Evolutionary conservation across 169 alveolate species (phyloP).

Genomic region (Plasmodium cynomolgi): DNA sequence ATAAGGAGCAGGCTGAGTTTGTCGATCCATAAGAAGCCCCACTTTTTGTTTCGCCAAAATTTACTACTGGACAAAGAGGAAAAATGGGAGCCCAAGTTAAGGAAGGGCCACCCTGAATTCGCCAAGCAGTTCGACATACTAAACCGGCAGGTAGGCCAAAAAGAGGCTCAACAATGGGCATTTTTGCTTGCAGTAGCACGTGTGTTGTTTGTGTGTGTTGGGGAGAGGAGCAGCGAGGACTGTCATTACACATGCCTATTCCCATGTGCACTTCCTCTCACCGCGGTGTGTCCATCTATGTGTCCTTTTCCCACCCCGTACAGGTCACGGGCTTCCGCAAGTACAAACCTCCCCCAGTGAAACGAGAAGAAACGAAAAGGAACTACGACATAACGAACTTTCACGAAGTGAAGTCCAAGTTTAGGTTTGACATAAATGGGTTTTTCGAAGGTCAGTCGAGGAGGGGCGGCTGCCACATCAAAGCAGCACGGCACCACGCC

Average conservation of each 20-base stretch:
- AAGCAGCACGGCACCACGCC: not conserved
- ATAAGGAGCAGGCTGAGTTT: conserved; percentile 55
- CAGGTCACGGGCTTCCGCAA: conserved; percentile 75
- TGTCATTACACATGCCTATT: not conserved
- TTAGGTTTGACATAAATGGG: conserved; percentile 56
- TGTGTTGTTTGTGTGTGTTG: not conserved
- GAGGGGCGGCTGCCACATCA: not conserved
- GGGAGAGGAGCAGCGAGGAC: not conserved
- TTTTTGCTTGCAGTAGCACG: not conserved
- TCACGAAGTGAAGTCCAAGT: conserved; percentile 62
- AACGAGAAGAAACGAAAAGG: conserved; percentile 47
- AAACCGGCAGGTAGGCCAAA: conserved; percentile 42
- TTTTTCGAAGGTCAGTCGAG: conserved; percentile 41
- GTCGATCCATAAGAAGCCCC: conserved; percentile 66
- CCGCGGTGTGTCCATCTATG: too few species aligned
- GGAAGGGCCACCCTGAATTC: conserved; percentile 69
- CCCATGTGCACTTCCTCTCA: not conserved
- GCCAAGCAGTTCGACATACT: conserved; percentile 57
- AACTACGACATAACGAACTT: conserved; percentile 59
- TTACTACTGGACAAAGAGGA: conserved; percentile 32
- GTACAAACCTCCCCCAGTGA: conserved; percentile 29
- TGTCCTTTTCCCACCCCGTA: not conserved
- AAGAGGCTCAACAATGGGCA: not conserved
- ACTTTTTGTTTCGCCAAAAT: conserved; percentile 60
- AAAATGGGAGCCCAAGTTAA: conserved; percentile 57